Conservation (phyloP, 1,139 yeast species). For the Tardiomyces blankii region DNA sequence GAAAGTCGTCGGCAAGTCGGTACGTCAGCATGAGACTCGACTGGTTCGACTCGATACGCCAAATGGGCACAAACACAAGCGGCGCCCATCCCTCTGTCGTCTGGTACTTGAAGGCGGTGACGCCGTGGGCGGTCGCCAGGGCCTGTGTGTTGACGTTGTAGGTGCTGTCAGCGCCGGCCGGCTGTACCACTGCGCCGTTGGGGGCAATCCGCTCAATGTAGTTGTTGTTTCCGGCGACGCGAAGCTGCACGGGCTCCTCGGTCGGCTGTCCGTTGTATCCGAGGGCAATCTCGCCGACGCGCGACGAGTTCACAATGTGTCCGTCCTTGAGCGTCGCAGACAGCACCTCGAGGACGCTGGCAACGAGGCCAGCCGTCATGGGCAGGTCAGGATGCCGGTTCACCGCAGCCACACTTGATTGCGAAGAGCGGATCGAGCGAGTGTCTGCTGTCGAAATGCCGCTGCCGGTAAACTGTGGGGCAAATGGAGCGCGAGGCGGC, state of each 20-base stretch:
- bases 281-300: constrained; percentile 73
- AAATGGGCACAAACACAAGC: constrained; percentile 63
- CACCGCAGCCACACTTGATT: constrained; percentile 5
- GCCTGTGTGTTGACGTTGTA: constrained; percentile 10
- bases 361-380: constrained; percentile 49
- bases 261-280: constrained; percentile 12
- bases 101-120: constrained; percentile 11
- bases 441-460: not conserved
- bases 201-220: constrained; percentile 7
- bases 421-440: constrained; percentile 2
- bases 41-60: constrained; percentile 82
- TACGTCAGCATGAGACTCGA: constrained; percentile 73
- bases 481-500: not conserved
- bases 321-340: constrained; percentile 68
- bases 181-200: constrained; percentile 7
- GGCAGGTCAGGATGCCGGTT: constrained; percentile 45
- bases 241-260: not conserved
- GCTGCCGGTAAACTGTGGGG: not conserved
- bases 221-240: constrained; percentile 1
- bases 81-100: constrained; percentile 37
- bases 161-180: constrained; percentile 10
- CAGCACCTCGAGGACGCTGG: constrained; percentile 73
- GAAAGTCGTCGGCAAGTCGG: constrained; percentile 43
- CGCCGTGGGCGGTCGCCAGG: constrained; percentile 10
- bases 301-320: constrained; percentile 41